Conservation (phyloP, 164 flowering plant species). For the Chimonanthus salicifolius region DNA sequence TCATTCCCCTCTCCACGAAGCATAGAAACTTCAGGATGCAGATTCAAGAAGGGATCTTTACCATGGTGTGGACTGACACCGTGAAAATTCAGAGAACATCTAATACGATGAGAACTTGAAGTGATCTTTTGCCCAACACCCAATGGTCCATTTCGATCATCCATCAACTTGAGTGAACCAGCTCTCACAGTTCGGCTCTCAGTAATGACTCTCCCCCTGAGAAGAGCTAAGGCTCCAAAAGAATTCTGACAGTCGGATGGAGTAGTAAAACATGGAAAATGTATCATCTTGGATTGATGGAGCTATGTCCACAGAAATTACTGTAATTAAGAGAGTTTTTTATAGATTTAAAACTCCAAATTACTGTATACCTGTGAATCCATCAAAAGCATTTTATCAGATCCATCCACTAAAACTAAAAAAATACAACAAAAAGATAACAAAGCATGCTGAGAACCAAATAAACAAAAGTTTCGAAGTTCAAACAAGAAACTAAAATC, state of each 20-base stretch:
- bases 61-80: slow-evolving; percentile 37
- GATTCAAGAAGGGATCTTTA: slow-evolving; percentile 67
- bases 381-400: background rate
- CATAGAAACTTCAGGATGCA: slow-evolving; percentile 85
- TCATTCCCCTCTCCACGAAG: slow-evolving; percentile 63
- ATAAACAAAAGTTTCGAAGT: background rate
- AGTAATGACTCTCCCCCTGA: background rate
- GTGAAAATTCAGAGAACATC: slow-evolving; percentile 50
- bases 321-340: background rate
- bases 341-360: background rate
- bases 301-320: background rate
- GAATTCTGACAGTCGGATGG: background rate
- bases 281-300: background rate
- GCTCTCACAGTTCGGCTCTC: background rate
- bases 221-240: background rate
- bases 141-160: background rate
- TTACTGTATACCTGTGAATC: background rate
- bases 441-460: background rate
- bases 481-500: background rate
- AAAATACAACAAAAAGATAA: background rate
- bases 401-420: background rate
- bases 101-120: slow-evolving; percentile 19
- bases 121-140: slow-evolving; percentile 25
- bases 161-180: background rate
- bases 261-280: background rate